These are phyloP conservation scores for Tolypocladium pustulatum DNA, from an alignment of 2,329 filamentous ascomycete genomes.

Conservation along the genomic window DNA sequence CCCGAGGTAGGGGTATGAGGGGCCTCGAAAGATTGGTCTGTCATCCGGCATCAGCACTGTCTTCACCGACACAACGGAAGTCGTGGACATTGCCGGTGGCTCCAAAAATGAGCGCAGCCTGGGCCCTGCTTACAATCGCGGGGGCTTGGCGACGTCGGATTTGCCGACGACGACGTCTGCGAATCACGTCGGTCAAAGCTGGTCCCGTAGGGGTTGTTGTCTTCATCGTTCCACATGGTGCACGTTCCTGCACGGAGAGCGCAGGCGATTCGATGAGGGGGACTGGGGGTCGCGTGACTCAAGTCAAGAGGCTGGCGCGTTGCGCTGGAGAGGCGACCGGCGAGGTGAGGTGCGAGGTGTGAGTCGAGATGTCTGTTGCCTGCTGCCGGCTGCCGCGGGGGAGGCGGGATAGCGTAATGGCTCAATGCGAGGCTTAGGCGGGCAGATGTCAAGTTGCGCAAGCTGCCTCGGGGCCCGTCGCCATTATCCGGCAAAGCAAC, in stretches of 20 bases:
- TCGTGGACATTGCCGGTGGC: neutral
- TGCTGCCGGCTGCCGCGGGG: neutral
- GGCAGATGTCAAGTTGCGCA: conserved; percentile 6
- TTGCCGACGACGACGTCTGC: conserved; percentile 55
- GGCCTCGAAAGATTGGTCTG: conserved; percentile 42
- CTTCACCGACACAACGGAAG: neutral
- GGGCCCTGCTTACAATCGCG: conserved; percentile 43
- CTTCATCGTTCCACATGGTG: conserved; percentile 93
- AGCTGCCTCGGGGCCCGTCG: conserved; percentile 8
- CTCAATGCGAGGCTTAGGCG: neutral
- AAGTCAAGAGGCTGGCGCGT: neutral
- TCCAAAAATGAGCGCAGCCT: neutral
- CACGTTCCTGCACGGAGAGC: neutral
- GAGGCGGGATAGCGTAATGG: neutral
- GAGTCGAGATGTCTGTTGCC: neutral
- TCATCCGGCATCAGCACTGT: neutral
- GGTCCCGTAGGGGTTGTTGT: conserved; percentile 91
- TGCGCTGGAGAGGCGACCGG: neutral
- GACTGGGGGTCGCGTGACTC: neutral
- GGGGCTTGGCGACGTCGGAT: conserved; percentile 51
- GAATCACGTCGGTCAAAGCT: conserved; percentile 85
- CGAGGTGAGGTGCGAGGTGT: neutral
- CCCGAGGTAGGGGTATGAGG: conserved; percentile 64
- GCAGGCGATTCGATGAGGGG: conserved; percentile 2
- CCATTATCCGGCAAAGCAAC: conserved; percentile 8